Base-by-base conservation (phyloP, 768 basidiomycete genomes). In the Boletus speciosus region DNA sequence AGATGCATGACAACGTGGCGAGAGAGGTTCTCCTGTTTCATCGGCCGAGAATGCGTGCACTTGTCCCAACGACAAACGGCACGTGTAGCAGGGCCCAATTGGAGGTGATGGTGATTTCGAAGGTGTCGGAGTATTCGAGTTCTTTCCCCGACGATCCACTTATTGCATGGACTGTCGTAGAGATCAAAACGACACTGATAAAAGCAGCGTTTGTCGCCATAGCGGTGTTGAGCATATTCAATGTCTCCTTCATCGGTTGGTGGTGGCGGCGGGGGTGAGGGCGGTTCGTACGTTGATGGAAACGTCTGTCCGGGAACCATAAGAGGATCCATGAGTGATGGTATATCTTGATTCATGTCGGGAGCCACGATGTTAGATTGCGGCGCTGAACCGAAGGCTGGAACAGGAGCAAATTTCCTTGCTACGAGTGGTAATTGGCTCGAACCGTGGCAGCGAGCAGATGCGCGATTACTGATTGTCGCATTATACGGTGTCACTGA, bases 1-100 rank as follows among this genome's bases (percentile, higher is more conserved):
- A 69, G 46, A 51, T 69, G 68, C 56, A 51, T 66, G 47, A 69
- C 59, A 14, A 69, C 50, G 40, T 69, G 68, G 9, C 68, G 67
- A 2, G 70, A 59, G 3, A 69, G 67, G 15, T 71, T 69, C 51
- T 69, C 68, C 53, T 67, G 68, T 48, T 66, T 69, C 66, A 69
- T 66, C 53, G 48, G 41, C 53, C 53, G 47, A 12, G 56, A 16
- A 48, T 64, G 64, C 12, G 58, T 59, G 38, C 70, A 69, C 40
- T 37, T 47, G 10, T 58, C 56, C 68, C 70, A 71, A 4, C 21
- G 61, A 36, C 68, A 69, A 19, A 21, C 0, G 2, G 61, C 57
- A 12, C 58, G 55, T 14, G n/a, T 5, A 5, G 61, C 51, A 10
- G 60, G 54, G 16, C 54, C 61, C 0, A 49, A 61, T 14, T 63